Conservation (phyloP, 2,329 filamentous ascomycete genomes). For the Fusarium sulawesiense region DNA sequence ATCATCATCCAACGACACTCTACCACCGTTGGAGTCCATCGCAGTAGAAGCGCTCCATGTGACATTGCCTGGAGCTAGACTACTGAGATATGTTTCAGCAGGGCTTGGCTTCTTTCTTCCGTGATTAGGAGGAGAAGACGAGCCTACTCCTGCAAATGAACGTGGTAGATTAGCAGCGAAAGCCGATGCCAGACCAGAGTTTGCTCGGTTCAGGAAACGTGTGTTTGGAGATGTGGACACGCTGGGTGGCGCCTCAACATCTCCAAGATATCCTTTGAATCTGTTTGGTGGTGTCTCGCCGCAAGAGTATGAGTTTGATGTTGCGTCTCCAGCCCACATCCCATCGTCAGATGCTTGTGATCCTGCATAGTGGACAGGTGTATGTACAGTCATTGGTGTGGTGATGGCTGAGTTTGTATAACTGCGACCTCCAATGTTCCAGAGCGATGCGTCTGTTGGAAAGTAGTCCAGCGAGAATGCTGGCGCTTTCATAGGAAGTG, state of each 20-base stretch:
- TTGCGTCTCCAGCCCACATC: constrained; percentile 64
- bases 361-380: constrained; percentile 65
- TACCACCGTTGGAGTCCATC: constrained; percentile 59
- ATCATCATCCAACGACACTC: constrained; percentile 67
- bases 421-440: constrained; percentile 64
- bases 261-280: constrained; percentile 58
- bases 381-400: constrained; percentile 68
- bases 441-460: constrained; percentile 66
- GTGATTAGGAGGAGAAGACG: constrained; percentile 59
- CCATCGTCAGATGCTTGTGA: constrained; percentile 69
- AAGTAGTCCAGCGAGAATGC: constrained; percentile 76
- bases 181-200: constrained; percentile 66
- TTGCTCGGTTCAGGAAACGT: constrained; percentile 63
- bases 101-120: constrained; percentile 69
- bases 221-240: constrained; percentile 71
- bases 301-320: constrained; percentile 69
- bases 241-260: constrained; percentile 62
- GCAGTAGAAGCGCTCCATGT: constrained; percentile 62
- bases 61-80: constrained; percentile 63
- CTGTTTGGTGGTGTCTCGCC: constrained; percentile 70
- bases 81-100: constrained; percentile 69
- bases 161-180: constrained; percentile 67
- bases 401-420: constrained; percentile 66
- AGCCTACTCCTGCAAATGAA: constrained; percentile 53
- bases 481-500: constrained; percentile 72